These are phyloP conservation scores for Xerocomellus amylosporus DNA, from an alignment of 768 basidiomycete species.

Conservation along the genomic window DNA sequence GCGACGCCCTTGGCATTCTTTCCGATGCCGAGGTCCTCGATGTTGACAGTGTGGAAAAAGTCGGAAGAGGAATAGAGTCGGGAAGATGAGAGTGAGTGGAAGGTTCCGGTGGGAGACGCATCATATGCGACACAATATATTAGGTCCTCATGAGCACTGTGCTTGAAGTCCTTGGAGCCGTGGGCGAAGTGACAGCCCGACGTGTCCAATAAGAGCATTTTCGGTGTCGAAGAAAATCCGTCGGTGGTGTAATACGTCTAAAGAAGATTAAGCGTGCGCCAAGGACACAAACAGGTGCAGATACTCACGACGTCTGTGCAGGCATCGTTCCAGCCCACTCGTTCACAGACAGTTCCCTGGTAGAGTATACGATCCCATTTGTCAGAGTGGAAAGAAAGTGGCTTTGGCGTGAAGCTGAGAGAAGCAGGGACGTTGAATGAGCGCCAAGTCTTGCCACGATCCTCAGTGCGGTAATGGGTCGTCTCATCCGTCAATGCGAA, in stretches of 20 bases:
- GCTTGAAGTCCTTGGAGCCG: slow-evolving; percentile 78
- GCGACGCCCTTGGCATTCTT: slow-evolving; percentile 87
- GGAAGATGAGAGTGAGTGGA: slow-evolving; percentile 50
- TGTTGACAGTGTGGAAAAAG: slow-evolving; percentile 66
- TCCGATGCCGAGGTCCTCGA: slow-evolving; percentile 84
- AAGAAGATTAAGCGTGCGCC: slow-evolving; percentile 8
- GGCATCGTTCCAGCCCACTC: slow-evolving; percentile 46
- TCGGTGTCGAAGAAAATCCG: slow-evolving; percentile 62
- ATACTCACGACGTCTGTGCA: slow-evolving; percentile 70
- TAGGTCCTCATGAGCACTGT: slow-evolving; percentile 67
- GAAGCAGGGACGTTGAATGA: slow-evolving; percentile 68
- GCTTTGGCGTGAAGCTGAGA: slow-evolving; percentile 44
- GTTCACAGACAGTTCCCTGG: slow-evolving; percentile 67
- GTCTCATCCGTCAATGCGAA: slow-evolving; percentile 77
- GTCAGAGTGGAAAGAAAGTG: slow-evolving; percentile 87
- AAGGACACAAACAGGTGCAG: not conserved
- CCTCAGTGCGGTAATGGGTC: slow-evolving; percentile 83
- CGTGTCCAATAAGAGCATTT: slow-evolving; percentile 65
- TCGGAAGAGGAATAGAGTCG: slow-evolving; percentile 82
- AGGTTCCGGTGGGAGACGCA: slow-evolving; percentile 40
- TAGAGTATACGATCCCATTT: slow-evolving; percentile 77
- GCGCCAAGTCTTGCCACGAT: slow-evolving; percentile 87
- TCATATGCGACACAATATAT: slow-evolving; percentile 93
- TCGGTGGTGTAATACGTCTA: slow-evolving; percentile 90
- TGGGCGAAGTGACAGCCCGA: slow-evolving; percentile 87